phyloP scores from a whole-genome alignment of 768 basidiomycete genomes.

The Pleurotus platypus region DNA sequence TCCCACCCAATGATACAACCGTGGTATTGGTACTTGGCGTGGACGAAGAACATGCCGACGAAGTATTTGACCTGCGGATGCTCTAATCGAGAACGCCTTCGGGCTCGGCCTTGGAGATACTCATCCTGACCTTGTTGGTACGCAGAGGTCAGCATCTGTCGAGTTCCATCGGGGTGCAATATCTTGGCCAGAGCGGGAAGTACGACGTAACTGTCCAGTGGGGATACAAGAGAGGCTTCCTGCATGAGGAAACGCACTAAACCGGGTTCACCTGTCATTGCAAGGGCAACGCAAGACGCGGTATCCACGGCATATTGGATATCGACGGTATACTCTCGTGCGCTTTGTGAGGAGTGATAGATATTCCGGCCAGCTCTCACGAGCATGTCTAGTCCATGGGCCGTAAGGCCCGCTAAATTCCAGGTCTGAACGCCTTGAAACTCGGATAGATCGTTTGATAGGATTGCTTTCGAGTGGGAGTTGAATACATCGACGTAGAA shows the following conservation, averaged over 20 bases:
- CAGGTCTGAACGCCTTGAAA: constrained; percentile 18
- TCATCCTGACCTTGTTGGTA: constrained; percentile 26
- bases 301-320: neutral
- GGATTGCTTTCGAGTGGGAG: constrained; percentile 25
- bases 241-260: neutral
- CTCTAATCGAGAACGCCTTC: constrained; percentile 18
- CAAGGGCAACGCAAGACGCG: constrained; percentile 7
- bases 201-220: neutral
- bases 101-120: constrained; percentile 24
- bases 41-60: constrained; percentile 47
- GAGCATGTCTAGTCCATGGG: constrained; percentile 32
- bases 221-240: neutral
- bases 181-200: neutral
- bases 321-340: neutral
- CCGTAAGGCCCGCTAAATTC: constrained; percentile 17
- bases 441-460: constrained; percentile 32
- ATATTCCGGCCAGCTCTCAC: constrained; percentile 35
- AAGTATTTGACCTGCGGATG: constrained; percentile 31
- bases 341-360: constrained; percentile 22
- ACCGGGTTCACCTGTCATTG: neutral
- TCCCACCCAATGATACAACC: constrained; percentile 50
- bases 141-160: constrained; percentile 9
- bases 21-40: constrained; percentile 33
- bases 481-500: constrained; percentile 49
- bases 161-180: neutral